Conservation (phyloP, 148 eudicot species). For the Chenopodium quinoa region DNA sequence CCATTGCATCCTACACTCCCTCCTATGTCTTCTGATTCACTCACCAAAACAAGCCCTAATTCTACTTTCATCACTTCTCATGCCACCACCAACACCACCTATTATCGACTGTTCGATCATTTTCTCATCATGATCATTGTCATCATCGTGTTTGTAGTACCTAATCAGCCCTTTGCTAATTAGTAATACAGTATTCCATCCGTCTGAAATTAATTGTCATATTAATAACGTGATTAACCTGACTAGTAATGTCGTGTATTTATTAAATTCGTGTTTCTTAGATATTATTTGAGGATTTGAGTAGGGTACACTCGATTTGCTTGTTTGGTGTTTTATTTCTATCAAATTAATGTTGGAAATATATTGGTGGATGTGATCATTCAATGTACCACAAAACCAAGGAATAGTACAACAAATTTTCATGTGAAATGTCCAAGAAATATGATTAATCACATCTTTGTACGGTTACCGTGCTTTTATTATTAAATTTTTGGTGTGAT, state of each 20-base stretch:
- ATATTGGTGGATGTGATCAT: neutral
- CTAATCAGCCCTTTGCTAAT: neutral
- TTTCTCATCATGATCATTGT: conserved; percentile 1
- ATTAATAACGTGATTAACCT: too few relatives aligned
- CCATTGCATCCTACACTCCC: conserved; percentile 13
- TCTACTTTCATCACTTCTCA: neutral
- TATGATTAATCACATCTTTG: neutral
- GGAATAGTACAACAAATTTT: neutral
- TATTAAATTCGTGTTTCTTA: neutral
- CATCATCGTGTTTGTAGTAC: neutral
- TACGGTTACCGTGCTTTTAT: neutral
- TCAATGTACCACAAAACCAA: neutral
- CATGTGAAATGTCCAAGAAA: neutral
- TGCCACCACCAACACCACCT: neutral
- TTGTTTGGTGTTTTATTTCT: neutral
- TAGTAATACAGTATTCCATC: neutral
- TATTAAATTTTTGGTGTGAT: neutral
- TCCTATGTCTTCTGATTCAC: neutral
- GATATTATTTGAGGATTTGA: neutral
- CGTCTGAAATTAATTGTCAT: neutral
- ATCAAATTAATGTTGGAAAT: neutral
- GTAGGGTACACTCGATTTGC: neutral
- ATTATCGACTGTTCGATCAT: neutral
- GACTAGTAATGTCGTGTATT: too few relatives aligned
- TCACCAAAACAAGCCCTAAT: neutral